A percentile compares a stretch with the other conserved stretches of the same genome.
phyloP scores from a whole-genome alignment of 805 yeast genomes.

The Myxozyma udenii region DNA sequence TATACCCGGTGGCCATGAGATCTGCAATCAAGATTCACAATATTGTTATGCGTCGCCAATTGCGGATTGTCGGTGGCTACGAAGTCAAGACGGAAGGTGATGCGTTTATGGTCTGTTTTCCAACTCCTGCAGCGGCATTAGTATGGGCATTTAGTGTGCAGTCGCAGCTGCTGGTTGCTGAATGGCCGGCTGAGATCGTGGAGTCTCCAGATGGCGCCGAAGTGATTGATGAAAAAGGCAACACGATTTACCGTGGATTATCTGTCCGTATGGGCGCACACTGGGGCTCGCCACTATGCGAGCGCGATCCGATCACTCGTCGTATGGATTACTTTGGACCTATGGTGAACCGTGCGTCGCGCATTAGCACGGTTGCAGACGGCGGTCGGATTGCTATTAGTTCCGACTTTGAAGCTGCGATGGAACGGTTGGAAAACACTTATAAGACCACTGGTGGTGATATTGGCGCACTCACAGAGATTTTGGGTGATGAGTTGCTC shows the following conservation, averaged over 20 bases:
- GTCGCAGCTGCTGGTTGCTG: slow-evolving; percentile 72
- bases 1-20: slow-evolving; percentile 89
- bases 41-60: slow-evolving; percentile 86
- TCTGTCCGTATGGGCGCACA: slow-evolving; percentile 98
- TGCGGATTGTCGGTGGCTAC: slow-evolving; percentile 91
- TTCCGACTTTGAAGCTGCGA: slow-evolving; percentile 73
- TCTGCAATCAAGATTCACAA: slow-evolving; percentile 95
- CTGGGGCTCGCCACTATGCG: slow-evolving; percentile 98
- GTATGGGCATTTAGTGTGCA: slow-evolving; percentile 95
- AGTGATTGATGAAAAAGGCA: slow-evolving; percentile 58
- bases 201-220: slow-evolving; percentile 81
- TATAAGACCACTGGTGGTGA: slow-evolving; percentile 42
- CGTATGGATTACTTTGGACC: slow-evolving; percentile 99
- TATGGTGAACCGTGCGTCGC: slow-evolving; percentile 91
- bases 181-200: slow-evolving; percentile 93
- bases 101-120: slow-evolving; percentile 96
- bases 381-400: slow-evolving; percentile 97
- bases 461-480: slow-evolving; percentile 1
- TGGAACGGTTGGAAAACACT: slow-evolving; percentile 53
- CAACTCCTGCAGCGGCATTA: slow-evolving; percentile 83
- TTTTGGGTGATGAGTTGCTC: slow-evolving; percentile 37
- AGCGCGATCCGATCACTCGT: slow-evolving; percentile 86
- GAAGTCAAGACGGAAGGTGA: slow-evolving; percentile 99
- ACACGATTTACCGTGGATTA: slow-evolving; percentile 74
- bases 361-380: slow-evolving; percentile 91